These are phyloP conservation scores for Antarctomyces pellizariae DNA, from an alignment of 495 filamentous ascomycete genomes.

Conservation along the genomic window DNA sequence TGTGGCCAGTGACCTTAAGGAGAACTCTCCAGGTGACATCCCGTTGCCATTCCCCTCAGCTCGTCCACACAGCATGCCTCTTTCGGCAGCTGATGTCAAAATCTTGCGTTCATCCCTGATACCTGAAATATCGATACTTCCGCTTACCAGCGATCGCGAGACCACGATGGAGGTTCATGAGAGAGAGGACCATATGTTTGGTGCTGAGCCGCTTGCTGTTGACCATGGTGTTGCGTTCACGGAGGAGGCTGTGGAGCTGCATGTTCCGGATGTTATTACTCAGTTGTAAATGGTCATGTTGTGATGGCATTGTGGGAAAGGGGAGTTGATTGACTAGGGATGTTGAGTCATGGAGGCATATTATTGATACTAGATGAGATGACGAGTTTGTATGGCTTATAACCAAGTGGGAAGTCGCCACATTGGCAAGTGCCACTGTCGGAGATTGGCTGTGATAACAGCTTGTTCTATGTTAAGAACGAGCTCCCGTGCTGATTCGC, in stretches of 20 bases:
- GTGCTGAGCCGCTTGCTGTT: slow-evolving; percentile 16
- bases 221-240: slow-evolving; percentile 29
- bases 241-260: slow-evolving; percentile 29
- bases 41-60: neutral
- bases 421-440: too few relatives aligned
- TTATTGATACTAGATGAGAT: too few relatives aligned
- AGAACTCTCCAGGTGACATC: neutral
- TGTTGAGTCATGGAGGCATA: too few relatives aligned
- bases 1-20: neutral
- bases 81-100: slow-evolving; percentile 2
- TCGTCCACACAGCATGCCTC: neutral
- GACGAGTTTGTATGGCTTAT: too few relatives aligned
- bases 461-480: too few relatives aligned
- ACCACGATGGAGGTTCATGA: slow-evolving; percentile 7
- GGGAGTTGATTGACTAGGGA: too few relatives aligned
- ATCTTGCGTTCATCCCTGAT: too few relatives aligned
- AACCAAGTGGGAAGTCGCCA: too few relatives aligned
- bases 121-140: slow-evolving; percentile 3
- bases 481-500: too few relatives aligned
- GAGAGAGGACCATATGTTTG: slow-evolving; percentile 1
- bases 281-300: slow-evolving; percentile 8
- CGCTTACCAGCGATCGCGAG: neutral
- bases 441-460: too few relatives aligned
- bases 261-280: slow-evolving; percentile 27
- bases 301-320: slow-evolving; percentile 1